Evolutionary conservation across 441 rosid genomes (phyloP).

Genomic region (Eruca vesicaria): DNA sequence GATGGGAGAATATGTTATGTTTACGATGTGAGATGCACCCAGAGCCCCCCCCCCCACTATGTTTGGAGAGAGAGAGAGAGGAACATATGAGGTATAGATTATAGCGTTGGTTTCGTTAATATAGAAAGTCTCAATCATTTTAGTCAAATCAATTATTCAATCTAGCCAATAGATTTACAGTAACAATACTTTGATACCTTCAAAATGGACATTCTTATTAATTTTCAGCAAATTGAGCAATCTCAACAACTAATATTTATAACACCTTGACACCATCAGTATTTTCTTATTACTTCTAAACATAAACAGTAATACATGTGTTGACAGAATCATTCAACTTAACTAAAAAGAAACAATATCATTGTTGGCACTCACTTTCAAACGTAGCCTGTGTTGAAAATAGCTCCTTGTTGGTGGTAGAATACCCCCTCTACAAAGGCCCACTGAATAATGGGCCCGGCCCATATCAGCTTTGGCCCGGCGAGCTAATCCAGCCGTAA

Average conservation of each 20-base stretch:
- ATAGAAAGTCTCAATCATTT: neutral
- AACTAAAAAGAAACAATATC: neutral
- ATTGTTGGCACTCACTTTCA: neutral
- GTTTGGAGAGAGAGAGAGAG: too few species aligned
- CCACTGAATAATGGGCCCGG: too few species aligned
- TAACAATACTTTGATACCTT: neutral
- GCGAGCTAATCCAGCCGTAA: too few species aligned
- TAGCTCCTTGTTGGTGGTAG: too few species aligned
- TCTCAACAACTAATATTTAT: neutral
- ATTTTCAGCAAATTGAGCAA: neutral
- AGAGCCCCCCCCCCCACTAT: neutral
- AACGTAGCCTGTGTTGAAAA: neutral
- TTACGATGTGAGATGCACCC: slow-evolving; percentile 12
- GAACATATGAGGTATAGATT: neutral
- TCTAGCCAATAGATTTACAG: too few species aligned
- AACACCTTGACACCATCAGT: neutral
- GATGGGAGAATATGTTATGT: too few species aligned
- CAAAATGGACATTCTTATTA: neutral
- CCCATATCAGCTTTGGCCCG: too few species aligned
- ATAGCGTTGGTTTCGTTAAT: neutral
- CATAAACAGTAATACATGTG: neutral
- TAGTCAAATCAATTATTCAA: neutral
- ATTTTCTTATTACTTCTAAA: neutral
- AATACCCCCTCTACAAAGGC: too few species aligned
- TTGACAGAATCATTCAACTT: neutral